Base-by-base conservation (phyloP, 1,284 basidiomycete genomes). In the Trichosporon faecale region DNA sequence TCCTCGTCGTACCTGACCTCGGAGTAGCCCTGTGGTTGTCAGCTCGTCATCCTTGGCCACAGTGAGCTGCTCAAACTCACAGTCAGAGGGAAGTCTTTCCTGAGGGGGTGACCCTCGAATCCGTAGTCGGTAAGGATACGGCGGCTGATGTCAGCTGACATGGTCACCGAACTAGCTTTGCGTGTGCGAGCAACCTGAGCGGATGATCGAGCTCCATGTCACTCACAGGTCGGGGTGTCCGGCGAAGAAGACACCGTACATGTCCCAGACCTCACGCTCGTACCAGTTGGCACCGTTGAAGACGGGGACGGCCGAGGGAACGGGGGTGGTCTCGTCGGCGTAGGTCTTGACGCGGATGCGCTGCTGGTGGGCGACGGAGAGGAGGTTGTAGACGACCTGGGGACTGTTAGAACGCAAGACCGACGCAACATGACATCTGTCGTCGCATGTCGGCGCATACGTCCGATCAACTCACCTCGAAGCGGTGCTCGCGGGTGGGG, bases 1-100 rank as follows among this genome's bases (percentile, higher is more conserved):
- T 98, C 96, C 85, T 99, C 97, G 80, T 98, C 95, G 81, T 98
- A 99, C 69, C 97, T 90, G 65, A 99, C 89, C 84, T 99, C 97
- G 11, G 94, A 93, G 85, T 99, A 99, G 40, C 96, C 96, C 92
- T 85, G 71, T 0, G 12, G 6, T 90, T 52, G 64, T 69, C 29
- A 69, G 68, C 55, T 33, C 6, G 7, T 1, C 1, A 12, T n/a
- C 7, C 65, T 65, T 0, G 9, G 31, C 35, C 6, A 33, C 7
- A 21, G 16, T 18, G 14, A 57, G 55, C 55, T 31, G 27, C 8
- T 61, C 6, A 16, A 33, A 67, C 89, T 75, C 80, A 93, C 93
- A 3, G 94, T 97, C 75, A 99, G 85, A 21, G 95, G 96, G 88
- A 98, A 99, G 83, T 99, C 96, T 84, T 99, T 99, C 75, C 97